Percentiles rank a stretch among this genome's conserved stretches.
These are phyloP conservation scores for Lichtheimia ramosa DNA, from an alignment of 371 early-diverging fungal genomes.

Conservation along the genomic window DNA sequence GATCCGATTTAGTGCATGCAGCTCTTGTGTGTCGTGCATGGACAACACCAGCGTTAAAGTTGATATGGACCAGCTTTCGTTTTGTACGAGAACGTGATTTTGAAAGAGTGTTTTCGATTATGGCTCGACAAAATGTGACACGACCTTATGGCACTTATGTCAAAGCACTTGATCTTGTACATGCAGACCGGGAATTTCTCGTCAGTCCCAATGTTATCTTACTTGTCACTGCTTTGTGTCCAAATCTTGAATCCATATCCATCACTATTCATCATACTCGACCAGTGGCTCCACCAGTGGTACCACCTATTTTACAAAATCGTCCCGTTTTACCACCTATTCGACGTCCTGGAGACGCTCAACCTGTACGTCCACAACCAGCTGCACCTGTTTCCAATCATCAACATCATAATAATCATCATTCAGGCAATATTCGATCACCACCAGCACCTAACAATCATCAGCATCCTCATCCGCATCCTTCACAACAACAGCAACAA, in stretches of 20 bases:
- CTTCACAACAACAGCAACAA: slow-evolving; percentile 11
- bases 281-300: slow-evolving; percentile 29
- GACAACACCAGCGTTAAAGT: slow-evolving; percentile 23
- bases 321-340: slow-evolving; percentile 23
- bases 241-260: slow-evolving; percentile 35
- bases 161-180: slow-evolving; percentile 35
- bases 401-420: not conserved
- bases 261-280: slow-evolving; percentile 43
- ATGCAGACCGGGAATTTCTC: slow-evolving; percentile 40
- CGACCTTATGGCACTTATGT: slow-evolving; percentile 34
- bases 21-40: slow-evolving; percentile 31
- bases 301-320: slow-evolving; percentile 7
- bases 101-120: slow-evolving; percentile 41
- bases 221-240: slow-evolving; percentile 37
- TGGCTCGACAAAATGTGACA: slow-evolving; percentile 28
- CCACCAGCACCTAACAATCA: slow-evolving; percentile 10
- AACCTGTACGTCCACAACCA: slow-evolving; percentile 11
- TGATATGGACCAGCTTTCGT: slow-evolving; percentile 40
- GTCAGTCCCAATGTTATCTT: slow-evolving; percentile 36
- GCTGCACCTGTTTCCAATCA: slow-evolving; percentile 8
- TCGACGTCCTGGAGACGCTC: slow-evolving; percentile 16
- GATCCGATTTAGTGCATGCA: slow-evolving; percentile 24
- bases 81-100: slow-evolving; percentile 42
- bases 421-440: not conserved
- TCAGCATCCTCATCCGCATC: slow-evolving; percentile 10